These are phyloP conservation scores for Pseudonitzschia multistriata DNA, from an alignment of 108 stramenopile species.

Conservation along the genomic window DNA sequence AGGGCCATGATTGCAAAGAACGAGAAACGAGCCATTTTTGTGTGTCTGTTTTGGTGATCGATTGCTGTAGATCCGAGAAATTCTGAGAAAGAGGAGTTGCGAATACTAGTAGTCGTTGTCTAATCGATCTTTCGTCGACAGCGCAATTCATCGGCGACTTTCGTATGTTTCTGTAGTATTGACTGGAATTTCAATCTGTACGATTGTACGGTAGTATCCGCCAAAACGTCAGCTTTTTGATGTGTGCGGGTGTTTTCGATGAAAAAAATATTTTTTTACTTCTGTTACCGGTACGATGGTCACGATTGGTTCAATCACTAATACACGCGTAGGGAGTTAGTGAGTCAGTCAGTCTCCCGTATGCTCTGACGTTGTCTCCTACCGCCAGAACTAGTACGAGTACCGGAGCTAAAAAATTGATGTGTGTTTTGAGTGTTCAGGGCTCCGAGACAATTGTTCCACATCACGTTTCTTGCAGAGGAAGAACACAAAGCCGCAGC, in stretches of 20 bases:
- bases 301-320: constrained; percentile 5
- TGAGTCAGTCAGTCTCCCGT: constrained; percentile 6
- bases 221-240: background rate
- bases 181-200: background rate
- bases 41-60: background rate
- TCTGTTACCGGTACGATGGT: background rate
- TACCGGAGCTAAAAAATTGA: background rate
- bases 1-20: background rate
- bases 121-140: background rate
- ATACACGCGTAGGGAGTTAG: background rate
- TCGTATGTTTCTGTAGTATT: background rate
- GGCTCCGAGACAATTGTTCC: background rate
- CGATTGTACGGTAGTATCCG: background rate
- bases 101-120: too few species aligned
- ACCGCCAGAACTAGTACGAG: background rate
- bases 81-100: background rate
- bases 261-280: background rate
- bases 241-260: too few species aligned
- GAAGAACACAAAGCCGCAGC: too few species aligned
- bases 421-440: background rate
- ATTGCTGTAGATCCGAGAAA: background rate
- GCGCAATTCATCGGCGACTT: background rate
- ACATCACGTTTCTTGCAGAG: background rate
- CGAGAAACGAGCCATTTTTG: constrained; percentile 5
- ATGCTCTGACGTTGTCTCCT: background rate